Conservation (phyloP, 2,329 filamentous ascomycete species). For the Beauveria australis region DNA sequence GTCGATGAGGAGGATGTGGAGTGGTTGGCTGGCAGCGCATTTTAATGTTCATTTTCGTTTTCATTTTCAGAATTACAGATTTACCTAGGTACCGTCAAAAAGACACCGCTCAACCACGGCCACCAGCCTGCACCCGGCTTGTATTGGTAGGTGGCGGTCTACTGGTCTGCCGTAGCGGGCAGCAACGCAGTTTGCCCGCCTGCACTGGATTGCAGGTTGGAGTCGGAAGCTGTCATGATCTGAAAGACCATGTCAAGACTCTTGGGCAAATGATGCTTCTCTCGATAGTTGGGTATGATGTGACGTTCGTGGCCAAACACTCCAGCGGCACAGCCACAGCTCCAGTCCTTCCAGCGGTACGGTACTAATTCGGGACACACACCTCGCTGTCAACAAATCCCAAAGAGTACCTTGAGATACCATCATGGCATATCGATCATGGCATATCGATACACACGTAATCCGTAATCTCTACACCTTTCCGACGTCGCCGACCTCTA, state of each 20-base stretch:
- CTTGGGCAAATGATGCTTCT: not conserved
- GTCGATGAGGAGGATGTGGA: not conserved
- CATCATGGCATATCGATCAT: too few species aligned
- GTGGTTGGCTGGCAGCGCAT: not conserved
- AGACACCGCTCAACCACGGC: too few species aligned
- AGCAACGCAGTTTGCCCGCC: not conserved
- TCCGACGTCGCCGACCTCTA: not conserved
- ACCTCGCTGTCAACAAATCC: not conserved
- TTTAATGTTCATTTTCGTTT: not conserved
- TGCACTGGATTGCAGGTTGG: not conserved
- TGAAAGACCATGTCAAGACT: not conserved
- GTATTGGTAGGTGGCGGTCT: not conserved
- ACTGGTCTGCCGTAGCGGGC: not conserved
- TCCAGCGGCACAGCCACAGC: slow-evolving; percentile 4
- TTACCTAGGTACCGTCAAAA: too few species aligned
- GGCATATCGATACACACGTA: not conserved
- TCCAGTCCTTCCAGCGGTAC: not conserved
- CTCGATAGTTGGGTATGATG: not conserved
- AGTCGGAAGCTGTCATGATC: not conserved
- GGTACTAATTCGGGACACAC: slow-evolving; percentile 11
- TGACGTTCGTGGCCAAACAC: not conserved
- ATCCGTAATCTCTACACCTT: not conserved
- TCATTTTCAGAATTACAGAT: not conserved
- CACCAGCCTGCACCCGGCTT: not conserved
- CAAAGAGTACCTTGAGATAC: not conserved